Percentiles rank a stretch among this genome's conserved stretches.
Evolutionary conservation across 2,329 filamentous ascomycete species (phyloP).

Genomic region (Nectriaceae sp.): DNA sequence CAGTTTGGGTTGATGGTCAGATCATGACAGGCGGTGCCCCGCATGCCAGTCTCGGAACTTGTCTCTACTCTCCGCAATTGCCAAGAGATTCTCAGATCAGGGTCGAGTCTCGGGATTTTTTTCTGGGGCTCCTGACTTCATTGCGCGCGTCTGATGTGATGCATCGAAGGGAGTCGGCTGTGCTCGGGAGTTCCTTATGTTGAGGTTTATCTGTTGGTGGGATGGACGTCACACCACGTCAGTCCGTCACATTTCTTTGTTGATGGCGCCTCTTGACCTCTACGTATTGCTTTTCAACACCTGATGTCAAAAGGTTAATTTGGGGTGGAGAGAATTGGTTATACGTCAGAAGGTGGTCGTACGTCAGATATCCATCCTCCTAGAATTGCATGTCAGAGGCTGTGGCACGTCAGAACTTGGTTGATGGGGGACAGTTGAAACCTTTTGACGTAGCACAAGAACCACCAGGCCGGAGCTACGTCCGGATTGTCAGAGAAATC

Average conservation of each 20-base stretch:
- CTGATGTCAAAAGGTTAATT: background rate
- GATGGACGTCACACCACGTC: background rate
- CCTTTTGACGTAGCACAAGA: too few species aligned
- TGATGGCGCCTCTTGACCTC: background rate
- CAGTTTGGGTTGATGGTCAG: slow-evolving; percentile 7
- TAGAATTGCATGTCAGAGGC: too few species aligned
- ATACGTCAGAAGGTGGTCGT: too few species aligned
- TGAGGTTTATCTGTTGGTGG: background rate
- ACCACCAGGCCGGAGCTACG: background rate
- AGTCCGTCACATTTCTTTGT: background rate
- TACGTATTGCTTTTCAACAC: background rate
- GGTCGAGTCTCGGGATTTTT: too few species aligned
- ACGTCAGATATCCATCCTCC: too few species aligned
- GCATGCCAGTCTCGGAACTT: slow-evolving; percentile 10
- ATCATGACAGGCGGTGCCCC: slow-evolving; percentile 14
- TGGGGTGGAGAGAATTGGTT: too few species aligned
- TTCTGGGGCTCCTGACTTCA: too few species aligned
- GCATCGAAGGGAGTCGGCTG: background rate
- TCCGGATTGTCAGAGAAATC: background rate
- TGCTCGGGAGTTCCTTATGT: background rate
- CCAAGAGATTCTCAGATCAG: slow-evolving; percentile 5
- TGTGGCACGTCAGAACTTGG: too few species aligned
- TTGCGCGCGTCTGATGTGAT: background rate
- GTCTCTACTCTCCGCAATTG: background rate
- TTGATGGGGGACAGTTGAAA: too few species aligned